Conservation (phyloP, 208 protist genomes). For the Blechomonas ayalai region DNA sequence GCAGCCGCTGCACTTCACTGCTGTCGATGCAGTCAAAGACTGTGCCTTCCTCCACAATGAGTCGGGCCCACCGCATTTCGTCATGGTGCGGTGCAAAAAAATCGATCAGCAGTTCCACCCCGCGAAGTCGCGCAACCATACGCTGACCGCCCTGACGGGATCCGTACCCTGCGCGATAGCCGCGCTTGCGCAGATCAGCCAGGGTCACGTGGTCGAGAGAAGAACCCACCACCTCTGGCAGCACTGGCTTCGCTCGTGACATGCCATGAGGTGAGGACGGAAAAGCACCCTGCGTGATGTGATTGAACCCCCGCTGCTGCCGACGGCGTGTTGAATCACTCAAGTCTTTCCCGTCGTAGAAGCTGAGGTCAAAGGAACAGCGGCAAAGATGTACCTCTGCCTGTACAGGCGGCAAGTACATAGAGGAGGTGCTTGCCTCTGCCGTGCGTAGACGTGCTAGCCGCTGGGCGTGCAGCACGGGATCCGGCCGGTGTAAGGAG, state of each 20-base stretch:
- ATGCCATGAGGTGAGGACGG: background rate
- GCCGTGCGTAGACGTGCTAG: background rate
- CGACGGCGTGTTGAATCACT: constrained; percentile 16
- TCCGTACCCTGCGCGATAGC: constrained; percentile 17
- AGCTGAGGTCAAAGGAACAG: constrained; percentile 25
- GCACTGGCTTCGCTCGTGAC: background rate
- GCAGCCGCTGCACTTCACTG: constrained; percentile 36
- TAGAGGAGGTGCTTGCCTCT: background rate
- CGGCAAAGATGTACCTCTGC: constrained; percentile 34
- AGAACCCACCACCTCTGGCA: background rate
- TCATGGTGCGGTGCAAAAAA: constrained; percentile 24
- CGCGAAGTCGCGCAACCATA: constrained; percentile 37
- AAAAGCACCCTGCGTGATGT: constrained; percentile 14
- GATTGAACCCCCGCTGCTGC: constrained; percentile 16
- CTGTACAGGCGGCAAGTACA: constrained; percentile 12
- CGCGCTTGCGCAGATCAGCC: background rate
- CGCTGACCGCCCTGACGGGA: constrained; percentile 30
- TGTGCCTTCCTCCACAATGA: constrained; percentile 30
- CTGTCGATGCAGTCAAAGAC: constrained; percentile 53
- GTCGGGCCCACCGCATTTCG: constrained; percentile 33
- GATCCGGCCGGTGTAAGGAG: background rate
- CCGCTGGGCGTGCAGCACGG: background rate
- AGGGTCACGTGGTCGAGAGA: background rate
- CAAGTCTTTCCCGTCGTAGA: constrained; percentile 50
- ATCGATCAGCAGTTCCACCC: constrained; percentile 40